A percentile compares a stretch with the other conserved stretches of the same genome.
Evolutionary conservation across 164 flowering plant genomes (phyloP).

Genomic region (grape (Vitis vinifera)): DNA sequence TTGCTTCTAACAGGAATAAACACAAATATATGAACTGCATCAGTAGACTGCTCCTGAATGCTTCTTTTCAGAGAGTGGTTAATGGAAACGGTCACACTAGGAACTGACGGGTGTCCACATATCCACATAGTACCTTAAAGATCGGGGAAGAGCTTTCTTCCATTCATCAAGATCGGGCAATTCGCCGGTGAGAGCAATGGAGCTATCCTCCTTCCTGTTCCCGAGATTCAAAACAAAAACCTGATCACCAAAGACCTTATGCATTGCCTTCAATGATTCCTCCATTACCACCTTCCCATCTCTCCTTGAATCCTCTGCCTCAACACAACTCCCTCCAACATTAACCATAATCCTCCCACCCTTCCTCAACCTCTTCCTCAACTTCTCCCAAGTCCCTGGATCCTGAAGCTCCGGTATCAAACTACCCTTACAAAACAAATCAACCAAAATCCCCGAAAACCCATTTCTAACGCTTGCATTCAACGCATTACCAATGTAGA

Average conservation of each 20-base stretch:
- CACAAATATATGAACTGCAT: too few relatives aligned
- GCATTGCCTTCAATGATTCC: conserved; percentile 69
- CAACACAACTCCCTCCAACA: conserved; percentile 92
- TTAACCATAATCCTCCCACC: conserved; percentile 96
- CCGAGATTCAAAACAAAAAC: conserved; percentile 61
- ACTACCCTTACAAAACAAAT: conserved; percentile 27
- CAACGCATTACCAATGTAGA: conserved; percentile 70
- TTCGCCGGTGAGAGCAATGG: conserved; percentile 70
- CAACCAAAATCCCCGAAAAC: conserved; percentile 33
- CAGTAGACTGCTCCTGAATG: too few relatives aligned
- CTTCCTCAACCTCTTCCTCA: conserved; percentile 44
- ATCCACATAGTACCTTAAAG: conserved; percentile 55
- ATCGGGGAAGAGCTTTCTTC: conserved; percentile 48
- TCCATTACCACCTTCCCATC: conserved; percentile 78
- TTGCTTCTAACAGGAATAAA: too few relatives aligned
- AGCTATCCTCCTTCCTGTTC: conserved; percentile 60
- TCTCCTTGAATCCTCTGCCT: conserved; percentile 63
- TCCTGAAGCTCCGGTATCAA: conserved; percentile 36
- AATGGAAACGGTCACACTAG: conserved; percentile 6
- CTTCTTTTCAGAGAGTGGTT: too few relatives aligned
- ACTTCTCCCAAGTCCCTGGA: conserved; percentile 27
- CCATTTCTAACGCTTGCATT: conserved; percentile 46
- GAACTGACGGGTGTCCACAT: conserved; percentile 59
- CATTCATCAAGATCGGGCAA: conserved; percentile 54
- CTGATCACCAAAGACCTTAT: conserved; percentile 48